A percentile compares a stretch with the other conserved stretches of the same genome.
These are phyloP conservation scores for Trametes punicea DNA, from an alignment of 768 basidiomycete species.

Conservation along the genomic window DNA sequence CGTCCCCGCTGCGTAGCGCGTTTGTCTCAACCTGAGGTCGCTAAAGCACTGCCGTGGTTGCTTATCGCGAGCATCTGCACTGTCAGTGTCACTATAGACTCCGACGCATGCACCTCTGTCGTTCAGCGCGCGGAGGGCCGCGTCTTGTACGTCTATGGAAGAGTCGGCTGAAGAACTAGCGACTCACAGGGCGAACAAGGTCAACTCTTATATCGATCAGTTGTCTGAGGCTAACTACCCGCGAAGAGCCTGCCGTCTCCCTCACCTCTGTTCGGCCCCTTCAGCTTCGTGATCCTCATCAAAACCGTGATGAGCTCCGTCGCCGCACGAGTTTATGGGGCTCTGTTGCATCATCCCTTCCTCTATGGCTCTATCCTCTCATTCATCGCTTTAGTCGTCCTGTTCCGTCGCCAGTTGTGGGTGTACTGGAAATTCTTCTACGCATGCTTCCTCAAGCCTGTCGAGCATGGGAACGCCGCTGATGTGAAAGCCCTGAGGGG, in stretches of 20 bases:
- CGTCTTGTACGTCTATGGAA: conserved; percentile 8
- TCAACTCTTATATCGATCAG: conserved; percentile 12
- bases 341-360: neutral
- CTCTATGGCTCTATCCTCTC: conserved; percentile 1
- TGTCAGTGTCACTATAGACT: too few species aligned
- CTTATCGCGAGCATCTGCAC: conserved; percentile 8
- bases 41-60: neutral
- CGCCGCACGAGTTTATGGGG: neutral
- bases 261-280: neutral
- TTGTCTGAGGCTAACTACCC: neutral
- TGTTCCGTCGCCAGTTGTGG: neutral
- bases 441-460: conserved; percentile 20
- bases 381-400: neutral
- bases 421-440: conserved; percentile 18
- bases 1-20: neutral
- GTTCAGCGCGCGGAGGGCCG: neutral
- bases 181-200: neutral
- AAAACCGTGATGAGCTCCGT: neutral
- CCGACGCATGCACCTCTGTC: conserved; percentile 15
- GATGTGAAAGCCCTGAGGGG: conserved; percentile 8
- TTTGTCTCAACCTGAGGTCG: neutral
- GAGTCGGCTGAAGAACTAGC: conserved; percentile 4
- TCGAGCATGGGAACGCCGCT: conserved; percentile 6
- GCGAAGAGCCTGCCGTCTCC: neutral
- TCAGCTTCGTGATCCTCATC: neutral